phyloP scores from a whole-genome alignment of 1,284 basidiomycete genomes.

The Cystobasidium sp. region DNA sequence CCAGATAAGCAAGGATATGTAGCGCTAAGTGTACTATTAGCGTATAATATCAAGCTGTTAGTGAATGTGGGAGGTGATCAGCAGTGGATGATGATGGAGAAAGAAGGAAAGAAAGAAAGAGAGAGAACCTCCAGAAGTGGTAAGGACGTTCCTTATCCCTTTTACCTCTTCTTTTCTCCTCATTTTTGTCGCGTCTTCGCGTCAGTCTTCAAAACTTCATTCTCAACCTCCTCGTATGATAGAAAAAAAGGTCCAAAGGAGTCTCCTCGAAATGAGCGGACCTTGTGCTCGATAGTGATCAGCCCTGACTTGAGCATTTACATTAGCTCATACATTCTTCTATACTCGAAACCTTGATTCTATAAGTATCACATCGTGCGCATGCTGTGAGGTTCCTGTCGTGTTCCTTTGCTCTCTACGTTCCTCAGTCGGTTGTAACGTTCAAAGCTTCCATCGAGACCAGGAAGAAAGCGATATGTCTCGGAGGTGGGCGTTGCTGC shows the following conservation, averaged over 20 bases:
- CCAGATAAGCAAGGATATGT: too few species aligned
- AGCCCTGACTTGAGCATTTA: not conserved
- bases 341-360: not conserved
- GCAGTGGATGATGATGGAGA: not conserved
- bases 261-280: not conserved
- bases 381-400: not conserved
- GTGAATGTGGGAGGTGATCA: not conserved
- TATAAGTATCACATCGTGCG: not conserved
- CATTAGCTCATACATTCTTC: not conserved
- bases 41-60: not conserved
- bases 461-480: not conserved
- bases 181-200: not conserved
- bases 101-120: not conserved
- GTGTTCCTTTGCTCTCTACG: not conserved
- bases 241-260: not conserved
- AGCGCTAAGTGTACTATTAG: too few species aligned
- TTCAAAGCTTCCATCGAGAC: not conserved
- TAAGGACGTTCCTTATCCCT: slow-evolving; percentile 3
- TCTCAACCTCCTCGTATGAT: not conserved
- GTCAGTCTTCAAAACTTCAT: not conserved
- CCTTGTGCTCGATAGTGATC: not conserved
- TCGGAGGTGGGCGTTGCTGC: not conserved
- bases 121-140: not conserved
- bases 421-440: slow-evolving; percentile 1
- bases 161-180: not conserved